Percentiles rank a stretch among this genome's conserved stretches.
These are phyloP conservation scores for Thelonectria olida DNA, from an alignment of 2,329 filamentous ascomycete genomes.

Conservation along the genomic window DNA sequence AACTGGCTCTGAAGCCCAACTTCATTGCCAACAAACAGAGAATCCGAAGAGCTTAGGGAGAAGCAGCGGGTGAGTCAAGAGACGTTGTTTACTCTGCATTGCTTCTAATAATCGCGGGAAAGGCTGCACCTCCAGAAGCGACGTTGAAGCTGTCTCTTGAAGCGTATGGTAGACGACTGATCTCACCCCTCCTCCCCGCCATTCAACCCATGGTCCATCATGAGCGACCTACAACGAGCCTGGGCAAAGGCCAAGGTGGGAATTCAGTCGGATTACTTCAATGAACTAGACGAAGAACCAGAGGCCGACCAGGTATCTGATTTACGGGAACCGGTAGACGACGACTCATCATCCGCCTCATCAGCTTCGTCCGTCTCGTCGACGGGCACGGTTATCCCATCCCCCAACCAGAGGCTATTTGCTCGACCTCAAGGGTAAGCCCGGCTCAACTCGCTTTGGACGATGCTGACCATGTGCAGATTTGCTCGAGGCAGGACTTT, in stretches of 20 bases:
- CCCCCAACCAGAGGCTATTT: slow-evolving; percentile 76
- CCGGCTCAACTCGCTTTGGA: slow-evolving; percentile 9
- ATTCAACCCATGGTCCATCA: slow-evolving; percentile 49
- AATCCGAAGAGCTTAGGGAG: slow-evolving; percentile 3
- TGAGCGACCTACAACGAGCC: slow-evolving; percentile 84
- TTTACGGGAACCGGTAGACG: slow-evolving; percentile 55
- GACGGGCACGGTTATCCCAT: slow-evolving; percentile 89
- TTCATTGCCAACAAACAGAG: slow-evolving; percentile 6
- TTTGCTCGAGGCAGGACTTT: slow-evolving; percentile 62
- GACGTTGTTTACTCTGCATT: background rate
- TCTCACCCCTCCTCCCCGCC: slow-evolving; percentile 28
- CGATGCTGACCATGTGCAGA: slow-evolving; percentile 47
- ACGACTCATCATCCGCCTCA: slow-evolving; percentile 79
- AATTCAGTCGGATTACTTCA: slow-evolving; percentile 59
- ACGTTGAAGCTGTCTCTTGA: slow-evolving; percentile 7
- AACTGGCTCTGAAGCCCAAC: slow-evolving; percentile 12
- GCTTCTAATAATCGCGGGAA: background rate
- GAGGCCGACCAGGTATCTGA: slow-evolving; percentile 58
- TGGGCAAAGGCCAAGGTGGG: slow-evolving; percentile 81
- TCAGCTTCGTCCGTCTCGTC: slow-evolving; percentile 88
- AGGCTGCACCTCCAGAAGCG: background rate
- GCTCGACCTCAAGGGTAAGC: slow-evolving; percentile 73
- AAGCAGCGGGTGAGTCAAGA: slow-evolving; percentile 1
- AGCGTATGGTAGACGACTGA: slow-evolving; percentile 20
- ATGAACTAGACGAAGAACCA: slow-evolving; percentile 63